Conservation (phyloP, 2,329 filamentous ascomycete genomes). For the Colletotrichum noveboracense region DNA sequence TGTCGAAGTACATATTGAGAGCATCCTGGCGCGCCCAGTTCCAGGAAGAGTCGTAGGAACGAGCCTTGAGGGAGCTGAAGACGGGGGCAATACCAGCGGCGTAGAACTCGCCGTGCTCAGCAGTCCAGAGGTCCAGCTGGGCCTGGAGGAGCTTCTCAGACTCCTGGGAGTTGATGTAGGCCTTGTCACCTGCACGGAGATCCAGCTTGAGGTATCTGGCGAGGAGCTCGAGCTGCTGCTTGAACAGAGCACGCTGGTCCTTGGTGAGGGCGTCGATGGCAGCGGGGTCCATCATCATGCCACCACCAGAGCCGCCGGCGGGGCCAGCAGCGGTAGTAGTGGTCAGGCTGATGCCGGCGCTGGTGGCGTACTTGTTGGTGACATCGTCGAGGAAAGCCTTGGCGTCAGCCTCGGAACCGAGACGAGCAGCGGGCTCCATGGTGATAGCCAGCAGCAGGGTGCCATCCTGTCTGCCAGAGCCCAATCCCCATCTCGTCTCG, state of each 20-base stretch:
- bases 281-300: slow-evolving; percentile 99
- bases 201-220: slow-evolving; percentile 98
- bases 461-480: slow-evolving; percentile 86
- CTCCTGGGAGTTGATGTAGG: slow-evolving; percentile 82
- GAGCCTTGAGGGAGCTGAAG: slow-evolving; percentile 92
- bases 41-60: slow-evolving; percentile 98
- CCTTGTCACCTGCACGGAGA: slow-evolving; percentile 94
- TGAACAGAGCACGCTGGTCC: slow-evolving; percentile 94
- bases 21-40: slow-evolving; percentile 99
- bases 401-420: slow-evolving; percentile 88
- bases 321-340: slow-evolving; percentile 76
- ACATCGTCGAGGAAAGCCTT: slow-evolving; percentile 92
- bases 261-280: slow-evolving; percentile 97
- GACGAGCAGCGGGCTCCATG: slow-evolving; percentile 86
- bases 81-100: slow-evolving; percentile 92
- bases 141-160: slow-evolving; percentile 87
- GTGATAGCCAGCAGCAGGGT: slow-evolving; percentile 88
- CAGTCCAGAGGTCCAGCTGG: slow-evolving; percentile 92
- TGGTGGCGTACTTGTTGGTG: slow-evolving; percentile 85
- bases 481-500: slow-evolving; percentile 91
- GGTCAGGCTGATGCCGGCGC: slow-evolving; percentile 83
- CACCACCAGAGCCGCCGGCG: slow-evolving; percentile 71
- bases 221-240: slow-evolving; percentile 95
- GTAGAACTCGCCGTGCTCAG: slow-evolving; percentile 96
- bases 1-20: slow-evolving; percentile 98